These are phyloP conservation scores for Aspergillus pseudonomiae DNA, from an alignment of 2,329 filamentous ascomycete species.

Conservation along the genomic window DNA sequence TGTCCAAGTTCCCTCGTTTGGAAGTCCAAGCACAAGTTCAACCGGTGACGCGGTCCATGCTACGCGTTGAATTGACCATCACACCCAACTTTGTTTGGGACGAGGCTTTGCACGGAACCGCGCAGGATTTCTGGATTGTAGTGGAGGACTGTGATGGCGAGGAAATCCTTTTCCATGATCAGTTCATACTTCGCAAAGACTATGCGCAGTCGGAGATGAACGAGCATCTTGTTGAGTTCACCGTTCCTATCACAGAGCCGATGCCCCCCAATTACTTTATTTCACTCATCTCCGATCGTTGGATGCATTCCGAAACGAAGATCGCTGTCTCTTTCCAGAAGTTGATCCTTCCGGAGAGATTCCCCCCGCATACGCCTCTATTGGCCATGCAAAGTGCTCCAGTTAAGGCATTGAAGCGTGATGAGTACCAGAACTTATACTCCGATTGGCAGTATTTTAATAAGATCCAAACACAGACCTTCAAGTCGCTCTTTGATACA, in stretches of 20 bases:
- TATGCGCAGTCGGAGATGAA: slow-evolving; percentile 84
- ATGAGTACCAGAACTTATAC: slow-evolving; percentile 81
- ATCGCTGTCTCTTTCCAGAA: slow-evolving; percentile 94
- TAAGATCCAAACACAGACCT: slow-evolving; percentile 95
- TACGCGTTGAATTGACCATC: slow-evolving; percentile 86
- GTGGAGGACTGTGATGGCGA: slow-evolving; percentile 98
- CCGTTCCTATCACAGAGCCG: slow-evolving; percentile 92
- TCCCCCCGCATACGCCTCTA: slow-evolving; percentile 89
- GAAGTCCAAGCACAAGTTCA: slow-evolving; percentile 93
- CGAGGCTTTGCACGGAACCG: slow-evolving; percentile 79
- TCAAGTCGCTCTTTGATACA: slow-evolving; percentile 87
- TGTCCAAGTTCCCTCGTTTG: slow-evolving; percentile 89
- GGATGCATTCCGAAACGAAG: slow-evolving; percentile 98
- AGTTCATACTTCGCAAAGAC: slow-evolving; percentile 86
- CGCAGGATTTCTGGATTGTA: slow-evolving; percentile 95
- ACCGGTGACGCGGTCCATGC: slow-evolving; percentile 90
- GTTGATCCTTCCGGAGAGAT: slow-evolving; percentile 89
- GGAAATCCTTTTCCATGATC: slow-evolving; percentile 91
- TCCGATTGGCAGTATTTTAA: slow-evolving; percentile 88
- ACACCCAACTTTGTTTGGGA: slow-evolving; percentile 97
- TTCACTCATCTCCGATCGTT: slow-evolving; percentile 88
- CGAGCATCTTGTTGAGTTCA: slow-evolving; percentile 94
- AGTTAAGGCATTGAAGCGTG: slow-evolving; percentile 81
- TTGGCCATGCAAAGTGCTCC: slow-evolving; percentile 90
- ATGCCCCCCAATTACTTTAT: slow-evolving; percentile 99